These are phyloP conservation scores for Aspergillus nanangensis DNA, from an alignment of 495 filamentous ascomycete species.

Conservation along the genomic window DNA sequence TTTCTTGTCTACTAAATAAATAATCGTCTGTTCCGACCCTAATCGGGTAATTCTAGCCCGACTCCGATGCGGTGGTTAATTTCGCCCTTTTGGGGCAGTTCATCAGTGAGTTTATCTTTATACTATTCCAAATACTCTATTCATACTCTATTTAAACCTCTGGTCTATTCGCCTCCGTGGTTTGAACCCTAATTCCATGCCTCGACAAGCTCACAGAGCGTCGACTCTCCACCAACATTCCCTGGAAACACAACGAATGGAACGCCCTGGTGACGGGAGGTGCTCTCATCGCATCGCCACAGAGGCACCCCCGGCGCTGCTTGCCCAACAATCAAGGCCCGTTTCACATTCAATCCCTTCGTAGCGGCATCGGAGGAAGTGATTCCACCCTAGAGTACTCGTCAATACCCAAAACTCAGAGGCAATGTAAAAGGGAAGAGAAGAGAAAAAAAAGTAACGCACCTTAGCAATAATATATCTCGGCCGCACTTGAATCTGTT, in stretches of 20 bases:
- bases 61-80: no score
- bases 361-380: conserved; percentile 51
- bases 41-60: no score
- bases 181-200: conserved; percentile 27
- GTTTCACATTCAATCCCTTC: conserved; percentile 47
- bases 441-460: conserved; percentile 2
- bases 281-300: conserved; percentile 49
- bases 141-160: no score
- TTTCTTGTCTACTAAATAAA: no score
- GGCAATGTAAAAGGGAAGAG: not conserved
- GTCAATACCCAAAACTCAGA: not conserved
- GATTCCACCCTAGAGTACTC: conserved; percentile 38
- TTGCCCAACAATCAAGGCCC: conserved; percentile 49
- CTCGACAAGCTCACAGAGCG: conserved; percentile 36
- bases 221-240: conserved; percentile 49
- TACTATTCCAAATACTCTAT: no score
- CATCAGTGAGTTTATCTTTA: no score
- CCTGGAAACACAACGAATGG: conserved; percentile 55
- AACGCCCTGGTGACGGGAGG: conserved; percentile 39
- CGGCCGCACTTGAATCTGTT: conserved; percentile 37
- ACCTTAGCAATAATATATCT: conserved; percentile 53
- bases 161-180: no score
- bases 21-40: no score
- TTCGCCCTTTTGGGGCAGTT: no score
- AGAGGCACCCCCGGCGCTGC: conserved; percentile 51